phyloP scores from a whole-genome alignment of 495 filamentous ascomycete genomes.

The Lineolata rhizophorae region DNA sequence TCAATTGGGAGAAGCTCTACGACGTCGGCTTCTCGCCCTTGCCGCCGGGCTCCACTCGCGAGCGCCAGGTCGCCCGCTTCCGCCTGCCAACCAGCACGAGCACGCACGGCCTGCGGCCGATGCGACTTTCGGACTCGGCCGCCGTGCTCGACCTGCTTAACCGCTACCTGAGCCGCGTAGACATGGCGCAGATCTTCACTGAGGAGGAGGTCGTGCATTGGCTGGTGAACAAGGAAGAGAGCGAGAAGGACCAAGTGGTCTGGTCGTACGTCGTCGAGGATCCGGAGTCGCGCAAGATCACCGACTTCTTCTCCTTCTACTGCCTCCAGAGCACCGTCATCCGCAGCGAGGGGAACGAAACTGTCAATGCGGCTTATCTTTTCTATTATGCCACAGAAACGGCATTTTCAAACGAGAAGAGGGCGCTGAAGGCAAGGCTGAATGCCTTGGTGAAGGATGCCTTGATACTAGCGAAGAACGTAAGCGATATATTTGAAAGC shows the following conservation, averaged over 20 bases:
- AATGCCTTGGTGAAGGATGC: conserved; percentile 65
- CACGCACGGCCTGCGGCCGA: conserved; percentile 50
- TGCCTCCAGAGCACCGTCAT: conserved; percentile 83
- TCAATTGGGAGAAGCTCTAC: conserved; percentile 90
- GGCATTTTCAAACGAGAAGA: conserved; percentile 37
- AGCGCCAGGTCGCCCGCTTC: conserved; percentile 60
- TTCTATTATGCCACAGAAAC: conserved; percentile 88
- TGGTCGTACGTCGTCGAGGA: conserved; percentile 85
- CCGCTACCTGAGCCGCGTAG: conserved; percentile 56
- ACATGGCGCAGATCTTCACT: conserved; percentile 63
- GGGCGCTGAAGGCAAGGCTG: conserved; percentile 43
- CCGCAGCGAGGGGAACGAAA: conserved; percentile 47
- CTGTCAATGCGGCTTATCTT: conserved; percentile 71
- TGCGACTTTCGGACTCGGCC: conserved; percentile 66
- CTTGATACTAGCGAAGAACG: conserved; percentile 66
- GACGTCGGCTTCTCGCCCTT: conserved; percentile 79
- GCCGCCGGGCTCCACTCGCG: conserved; percentile 57
- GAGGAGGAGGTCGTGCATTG: conserved; percentile 70
- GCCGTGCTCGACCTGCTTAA: conserved; percentile 52
- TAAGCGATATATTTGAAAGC: conserved; percentile 9
- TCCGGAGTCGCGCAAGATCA: conserved; percentile 52
- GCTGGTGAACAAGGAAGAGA: conserved; percentile 45
- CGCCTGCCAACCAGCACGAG: conserved; percentile 47
- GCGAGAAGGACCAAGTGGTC: conserved; percentile 51
- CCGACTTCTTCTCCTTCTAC: conserved; percentile 94